phyloP scores from a whole-genome alignment of 441 rosid species.

The Populus tomentosa region DNA sequence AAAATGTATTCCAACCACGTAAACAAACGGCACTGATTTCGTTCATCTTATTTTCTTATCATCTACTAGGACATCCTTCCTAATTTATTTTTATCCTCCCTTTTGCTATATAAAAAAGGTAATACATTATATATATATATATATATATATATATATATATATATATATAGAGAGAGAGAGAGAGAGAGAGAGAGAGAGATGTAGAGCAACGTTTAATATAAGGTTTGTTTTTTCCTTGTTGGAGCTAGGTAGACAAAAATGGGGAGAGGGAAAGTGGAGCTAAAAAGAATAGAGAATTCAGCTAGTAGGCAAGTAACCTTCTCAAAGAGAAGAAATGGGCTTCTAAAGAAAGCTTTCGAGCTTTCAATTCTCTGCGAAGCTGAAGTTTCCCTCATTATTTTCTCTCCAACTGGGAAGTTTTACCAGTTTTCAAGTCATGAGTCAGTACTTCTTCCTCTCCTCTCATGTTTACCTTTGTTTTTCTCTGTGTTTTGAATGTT shows the following conservation, averaged over 20 bases:
- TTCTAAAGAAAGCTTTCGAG: slow-evolving; percentile 60
- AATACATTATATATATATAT: not conserved
- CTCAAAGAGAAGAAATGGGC: slow-evolving; percentile 57
- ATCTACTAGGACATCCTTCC: not conserved
- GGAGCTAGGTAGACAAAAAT: slow-evolving; percentile 13
- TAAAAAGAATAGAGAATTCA: slow-evolving; percentile 61
- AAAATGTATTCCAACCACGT: not conserved
- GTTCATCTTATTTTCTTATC: not conserved
- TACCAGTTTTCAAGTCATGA: slow-evolving; percentile 54
- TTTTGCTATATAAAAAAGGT: too few species aligned
- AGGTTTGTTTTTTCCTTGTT: not conserved
- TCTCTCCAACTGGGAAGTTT: slow-evolving; percentile 56
- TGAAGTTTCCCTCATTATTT: slow-evolving; percentile 55
- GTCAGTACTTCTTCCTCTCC: slow-evolving; percentile 17
- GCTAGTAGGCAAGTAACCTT: slow-evolving; percentile 61
- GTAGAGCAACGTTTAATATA: not conserved
- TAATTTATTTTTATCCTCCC: too few species aligned
- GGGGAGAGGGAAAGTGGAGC: slow-evolving; percentile 64
- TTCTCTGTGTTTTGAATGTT: not conserved
- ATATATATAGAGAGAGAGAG: too few species aligned
- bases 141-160: not conserved
- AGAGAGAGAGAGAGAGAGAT: too few species aligned
- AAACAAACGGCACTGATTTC: not conserved
- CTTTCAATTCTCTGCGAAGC: slow-evolving; percentile 66
- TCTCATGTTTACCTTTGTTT: not conserved